These are phyloP conservation scores for Penicillium arizonense DNA, from an alignment of 495 filamentous ascomycete genomes.

Conservation along the genomic window DNA sequence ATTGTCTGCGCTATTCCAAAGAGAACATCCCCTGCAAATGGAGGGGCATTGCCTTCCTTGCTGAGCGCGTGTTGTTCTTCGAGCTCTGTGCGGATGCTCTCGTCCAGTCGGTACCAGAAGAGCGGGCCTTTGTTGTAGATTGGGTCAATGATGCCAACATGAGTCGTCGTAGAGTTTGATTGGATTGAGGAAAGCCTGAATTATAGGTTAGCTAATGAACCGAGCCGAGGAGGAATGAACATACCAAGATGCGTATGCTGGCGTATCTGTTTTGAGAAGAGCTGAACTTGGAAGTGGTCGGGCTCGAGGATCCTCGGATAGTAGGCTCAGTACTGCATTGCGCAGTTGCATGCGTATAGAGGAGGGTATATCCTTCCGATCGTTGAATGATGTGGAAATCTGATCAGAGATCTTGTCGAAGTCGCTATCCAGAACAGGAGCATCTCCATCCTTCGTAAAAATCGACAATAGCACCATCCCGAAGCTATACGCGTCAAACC, in stretches of 20 bases:
- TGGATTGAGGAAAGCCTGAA: conserved; percentile 9
- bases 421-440: neutral
- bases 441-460: conserved; percentile 11
- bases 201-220: neutral
- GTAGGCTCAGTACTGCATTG: conserved; percentile 6
- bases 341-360: conserved; percentile 6
- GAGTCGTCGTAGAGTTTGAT: neutral
- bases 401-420: neutral
- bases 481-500: conserved; percentile 19
- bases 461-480: conserved; percentile 16
- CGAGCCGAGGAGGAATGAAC: neutral
- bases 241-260: conserved; percentile 20
- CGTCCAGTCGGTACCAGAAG: conserved; percentile 21
- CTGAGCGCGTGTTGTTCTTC: conserved; percentile 14
- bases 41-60: conserved; percentile 7
- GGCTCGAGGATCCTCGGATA: conserved; percentile 15
- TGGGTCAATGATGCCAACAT: conserved; percentile 17
- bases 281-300: conserved; percentile 11
- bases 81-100: conserved; percentile 15
- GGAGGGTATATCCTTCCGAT: conserved; percentile 7
- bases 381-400: conserved; percentile 3
- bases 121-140: conserved; percentile 23
- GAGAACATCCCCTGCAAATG: conserved; percentile 15
- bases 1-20: conserved; percentile 22
- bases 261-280: conserved; percentile 12